Evolutionary conservation across 352 stramenopile genomes (phyloP), one percentile per base, ranked within the genome.

Genomic region (Phytophthora fragariaefolia): DNA sequence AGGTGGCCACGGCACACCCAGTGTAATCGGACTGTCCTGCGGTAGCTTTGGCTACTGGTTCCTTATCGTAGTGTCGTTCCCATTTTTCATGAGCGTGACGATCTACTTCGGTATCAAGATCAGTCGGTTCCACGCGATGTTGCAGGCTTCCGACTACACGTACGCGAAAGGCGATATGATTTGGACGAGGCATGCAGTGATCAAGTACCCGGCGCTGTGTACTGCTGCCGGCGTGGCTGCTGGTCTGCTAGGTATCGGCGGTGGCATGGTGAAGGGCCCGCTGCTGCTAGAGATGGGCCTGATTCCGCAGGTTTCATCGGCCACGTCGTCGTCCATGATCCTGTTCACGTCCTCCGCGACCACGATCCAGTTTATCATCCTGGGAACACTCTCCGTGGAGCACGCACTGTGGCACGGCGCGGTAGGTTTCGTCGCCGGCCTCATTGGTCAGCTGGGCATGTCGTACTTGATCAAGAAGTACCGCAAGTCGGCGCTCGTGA

Each of bases 121-220:
- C 57, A 75, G 66, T 22, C 73, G 68, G 8, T 83, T 86, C 27
- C 85, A 93, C 54, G 61, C 70, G 20, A 81, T 89, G 49, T 57
- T 93, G 50, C 74, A 90, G 58, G 67, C 73, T 7, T 90, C 71
- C 0, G 84, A 86, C 8, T 99, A 98, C 69, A 74, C 90, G n/a
- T 99, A 98, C 71, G 73, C 91, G n/a, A 89, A 98, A 63, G 97
- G 96, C 15, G 97, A 99, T 73, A 96, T 99, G 58, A 62, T 97
- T 58, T 99, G 97, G 97, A 89, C 96, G 64, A 80, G 79, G 27
- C 71, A 83, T n/a, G 83, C 92, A 6, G 96, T 97, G 0, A 63
- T 99, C 45, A 87, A 87, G 69, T 93, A 93, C 63, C 87, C 87
- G 6, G 75, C 77, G 26, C 32, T 95, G 1, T 95, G 87, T 46